Conservation (phyloP, 176 grass and related monocot genomes). For the Metroxylon sagu region DNA sequence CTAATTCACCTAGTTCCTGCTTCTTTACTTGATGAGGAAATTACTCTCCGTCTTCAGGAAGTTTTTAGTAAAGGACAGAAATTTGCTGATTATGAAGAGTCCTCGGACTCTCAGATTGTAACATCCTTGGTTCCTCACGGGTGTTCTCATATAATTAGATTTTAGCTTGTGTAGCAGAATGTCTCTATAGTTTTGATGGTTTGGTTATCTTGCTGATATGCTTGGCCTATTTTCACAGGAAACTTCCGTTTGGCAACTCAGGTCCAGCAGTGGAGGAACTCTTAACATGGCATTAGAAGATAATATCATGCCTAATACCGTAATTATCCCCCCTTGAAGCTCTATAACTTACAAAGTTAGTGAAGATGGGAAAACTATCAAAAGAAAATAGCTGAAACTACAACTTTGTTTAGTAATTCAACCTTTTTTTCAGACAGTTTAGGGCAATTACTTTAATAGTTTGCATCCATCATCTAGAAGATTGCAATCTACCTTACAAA, state of each 20-base stretch:
- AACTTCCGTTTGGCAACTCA: slow-evolving; percentile 23
- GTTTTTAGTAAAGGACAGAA: slow-evolving; percentile 35
- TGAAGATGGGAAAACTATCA: too few species aligned
- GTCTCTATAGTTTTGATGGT: too few species aligned
- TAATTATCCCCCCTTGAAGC: neutral
- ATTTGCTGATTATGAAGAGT: slow-evolving; percentile 23
- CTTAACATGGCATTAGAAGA: slow-evolving; percentile 41
- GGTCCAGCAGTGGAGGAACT: slow-evolving; percentile 28
- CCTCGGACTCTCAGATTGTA: slow-evolving; percentile 15
- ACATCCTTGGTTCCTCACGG: slow-evolving; percentile 2
- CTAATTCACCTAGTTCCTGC: too few species aligned
- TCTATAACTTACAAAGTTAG: neutral
- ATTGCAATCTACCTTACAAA: too few species aligned
- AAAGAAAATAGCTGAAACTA: too few species aligned
- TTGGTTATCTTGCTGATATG: slow-evolving; percentile 2
- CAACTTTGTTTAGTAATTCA: too few species aligned
- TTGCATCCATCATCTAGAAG: too few species aligned
- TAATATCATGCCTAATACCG: slow-evolving; percentile 19
- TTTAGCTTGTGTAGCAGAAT: too few species aligned
- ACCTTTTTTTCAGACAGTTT: too few species aligned
- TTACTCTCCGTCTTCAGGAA: slow-evolving; percentile 33
- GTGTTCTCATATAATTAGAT: too few species aligned
- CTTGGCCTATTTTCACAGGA: slow-evolving; percentile 35
- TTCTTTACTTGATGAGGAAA: slow-evolving; percentile 8
- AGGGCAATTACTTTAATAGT: too few species aligned